Evolutionary conservation across 371 early-diverging fungal genomes (phyloP), one percentile per base, ranked within the genome.

Genomic region (Capniomyces stellatus): DNA sequence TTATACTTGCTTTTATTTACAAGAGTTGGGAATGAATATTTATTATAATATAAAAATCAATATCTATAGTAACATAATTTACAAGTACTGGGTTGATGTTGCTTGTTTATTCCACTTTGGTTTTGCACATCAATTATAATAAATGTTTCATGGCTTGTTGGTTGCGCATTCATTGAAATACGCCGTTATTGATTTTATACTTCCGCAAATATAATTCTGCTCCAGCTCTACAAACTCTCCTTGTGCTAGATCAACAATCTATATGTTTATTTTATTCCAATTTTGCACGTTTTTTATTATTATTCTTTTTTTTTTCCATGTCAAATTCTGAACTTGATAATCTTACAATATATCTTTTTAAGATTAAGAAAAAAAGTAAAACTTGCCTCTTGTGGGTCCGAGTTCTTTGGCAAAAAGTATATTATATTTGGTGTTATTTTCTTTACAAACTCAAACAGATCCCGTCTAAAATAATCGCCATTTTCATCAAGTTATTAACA

Each of bases 321-420:
- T 8, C 19, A 44, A 44, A 12, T 12, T 22, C 25, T 44, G 25
- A 10, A n/a, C 8, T 44, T 44, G 19, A 25, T n/a, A n/a, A n/a
- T n/a, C n/a, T n/a, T n/a, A n/a, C n/a, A n/a, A n/a, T n/a, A n/a
- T n/a, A n/a, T n/a, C n/a, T n/a, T n/a, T n/a, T n/a, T n/a, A n/a
- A n/a, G n/a, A n/a, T n/a, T 4, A 21, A 6, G 28, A 28, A 56
- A 3, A 18, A 18, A 52, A 29, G 58, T 21, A 24, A 43, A 51
- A 39, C 60, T 60, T 27, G 83, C 71, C 64, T 83, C 75, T 1
- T 74, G 56, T 1, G 65, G 60, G 54, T 87, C 73, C 40, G 80
- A 75, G 64, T 87, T 90, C 21, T 85, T 73, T 8, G 95, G 93
- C 56, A 92, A 63, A 69, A 79, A 95, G 58, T 82, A 85, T 2